Evolutionary conservation across 371 early-diverging fungal species (phyloP).

Genomic region (Dichotomocladium elegans): DNA sequence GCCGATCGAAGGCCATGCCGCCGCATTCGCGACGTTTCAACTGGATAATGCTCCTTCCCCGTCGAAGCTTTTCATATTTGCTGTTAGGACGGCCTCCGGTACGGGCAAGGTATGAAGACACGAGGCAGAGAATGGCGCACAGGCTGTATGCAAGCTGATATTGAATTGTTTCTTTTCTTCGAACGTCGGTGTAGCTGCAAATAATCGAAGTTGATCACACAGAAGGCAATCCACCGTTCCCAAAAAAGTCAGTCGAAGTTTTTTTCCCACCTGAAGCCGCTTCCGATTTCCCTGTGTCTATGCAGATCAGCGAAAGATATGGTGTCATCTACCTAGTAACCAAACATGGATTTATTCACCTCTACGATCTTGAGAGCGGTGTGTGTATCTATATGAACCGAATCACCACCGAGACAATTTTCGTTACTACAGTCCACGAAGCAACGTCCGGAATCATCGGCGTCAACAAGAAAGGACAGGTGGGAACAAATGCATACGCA

Average conservation of each 20-base stretch:
- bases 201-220: conserved; percentile 95
- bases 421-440: conserved; percentile 91
- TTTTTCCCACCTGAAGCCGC: conserved; percentile 94
- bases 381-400: conserved; percentile 95
- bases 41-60: conserved; percentile 76
- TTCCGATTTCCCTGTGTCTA: conserved; percentile 94
- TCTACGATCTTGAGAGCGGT: conserved; percentile 93
- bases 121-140: too few relatives aligned
- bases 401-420: conserved; percentile 94
- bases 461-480: conserved; percentile 96
- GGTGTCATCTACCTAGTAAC: conserved; percentile 93
- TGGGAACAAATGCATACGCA: too few relatives aligned
- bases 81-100: conserved; percentile 74
- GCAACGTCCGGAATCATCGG: conserved; percentile 86
- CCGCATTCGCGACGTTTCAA: conserved; percentile 87
- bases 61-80: conserved; percentile 91
- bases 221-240: conserved; percentile 90
- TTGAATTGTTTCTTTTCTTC: background rate
- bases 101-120: conserved; percentile 76
- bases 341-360: conserved; percentile 93
- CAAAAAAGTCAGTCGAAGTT: conserved; percentile 90
- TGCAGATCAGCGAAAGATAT: conserved; percentile 92
- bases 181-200: conserved; percentile 87
- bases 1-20: conserved; percentile 95
- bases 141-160: too few relatives aligned